phyloP scores from a whole-genome alignment of 495 filamentous ascomycete species.

The Friedmanniomyces endolithicus region DNA sequence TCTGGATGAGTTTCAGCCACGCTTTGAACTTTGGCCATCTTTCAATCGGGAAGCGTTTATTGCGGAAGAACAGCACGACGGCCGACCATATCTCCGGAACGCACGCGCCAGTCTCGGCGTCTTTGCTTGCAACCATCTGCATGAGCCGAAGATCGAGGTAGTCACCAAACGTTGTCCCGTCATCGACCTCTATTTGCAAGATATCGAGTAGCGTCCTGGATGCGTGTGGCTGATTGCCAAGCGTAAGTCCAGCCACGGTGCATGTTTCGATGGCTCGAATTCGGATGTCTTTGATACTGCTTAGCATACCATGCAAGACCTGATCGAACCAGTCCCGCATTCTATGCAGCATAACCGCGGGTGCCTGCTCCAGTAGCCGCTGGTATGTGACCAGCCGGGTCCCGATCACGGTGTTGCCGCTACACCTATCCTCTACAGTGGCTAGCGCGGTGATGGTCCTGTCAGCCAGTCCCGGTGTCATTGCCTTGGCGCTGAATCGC shows the following conservation, averaged over 20 bases:
- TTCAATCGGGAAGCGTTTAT: slow-evolving; percentile 46
- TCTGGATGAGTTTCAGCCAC: slow-evolving; percentile 66
- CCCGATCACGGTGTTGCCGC: slow-evolving; percentile 62
- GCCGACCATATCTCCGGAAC: slow-evolving; percentile 88
- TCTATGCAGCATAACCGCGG: slow-evolving; percentile 48
- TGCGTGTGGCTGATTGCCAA: slow-evolving; percentile 53
- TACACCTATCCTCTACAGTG: slow-evolving; percentile 57
- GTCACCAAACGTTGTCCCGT: slow-evolving; percentile 48
- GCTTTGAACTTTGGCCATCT: slow-evolving; percentile 58
- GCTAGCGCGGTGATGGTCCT: slow-evolving; percentile 56
- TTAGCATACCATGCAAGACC: slow-evolving; percentile 68
- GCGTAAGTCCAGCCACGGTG: slow-evolving; percentile 46
- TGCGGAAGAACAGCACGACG: slow-evolving; percentile 61
- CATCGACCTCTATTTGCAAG: slow-evolving; percentile 48
- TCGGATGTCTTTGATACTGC: slow-evolving; percentile 62
- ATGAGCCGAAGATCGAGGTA: slow-evolving; percentile 54
- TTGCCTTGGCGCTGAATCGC: slow-evolving; percentile 58
- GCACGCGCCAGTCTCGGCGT: slow-evolving; percentile 40
- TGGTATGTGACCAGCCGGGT: slow-evolving; percentile 66
- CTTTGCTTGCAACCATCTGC: slow-evolving; percentile 51
- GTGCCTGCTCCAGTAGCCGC: slow-evolving; percentile 57
- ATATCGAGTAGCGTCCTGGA: slow-evolving; percentile 52
- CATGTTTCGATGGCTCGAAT: slow-evolving; percentile 61
- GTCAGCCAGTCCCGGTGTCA: slow-evolving; percentile 55
- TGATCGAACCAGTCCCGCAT: slow-evolving; percentile 62